phyloP scores from a whole-genome alignment of 345 rosid species.

The Excoecaria agallocha region DNA sequence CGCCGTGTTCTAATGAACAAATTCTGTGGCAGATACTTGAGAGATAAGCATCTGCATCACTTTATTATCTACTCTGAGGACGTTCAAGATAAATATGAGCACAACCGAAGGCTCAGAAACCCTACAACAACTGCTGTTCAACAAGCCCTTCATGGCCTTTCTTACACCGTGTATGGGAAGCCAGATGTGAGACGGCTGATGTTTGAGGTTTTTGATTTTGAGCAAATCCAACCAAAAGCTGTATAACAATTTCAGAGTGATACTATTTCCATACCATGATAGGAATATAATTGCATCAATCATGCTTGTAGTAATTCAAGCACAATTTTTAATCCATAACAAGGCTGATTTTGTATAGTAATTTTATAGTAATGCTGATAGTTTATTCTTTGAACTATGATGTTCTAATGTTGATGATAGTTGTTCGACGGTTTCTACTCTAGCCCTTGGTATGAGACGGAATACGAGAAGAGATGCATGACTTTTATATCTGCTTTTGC shows the following conservation, averaged over 20 bases:
- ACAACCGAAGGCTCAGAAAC: conserved; percentile 73
- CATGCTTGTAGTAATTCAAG: background rate
- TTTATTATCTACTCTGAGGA: conserved; percentile 58
- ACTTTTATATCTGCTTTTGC: too few species aligned
- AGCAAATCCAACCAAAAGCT: conserved; percentile 84
- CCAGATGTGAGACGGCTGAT: conserved; percentile 87
- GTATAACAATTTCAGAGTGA: conserved; percentile 31
- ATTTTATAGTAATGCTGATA: background rate
- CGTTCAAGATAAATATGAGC: conserved; percentile 73
- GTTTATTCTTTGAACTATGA: background rate
- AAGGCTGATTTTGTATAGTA: background rate
- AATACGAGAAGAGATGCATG: too few species aligned
- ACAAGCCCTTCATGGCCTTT: conserved; percentile 88
- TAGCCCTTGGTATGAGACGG: too few species aligned
- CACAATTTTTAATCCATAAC: background rate
- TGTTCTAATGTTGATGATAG: background rate
- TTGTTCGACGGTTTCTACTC: background rate
- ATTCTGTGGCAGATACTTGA: conserved; percentile 76
- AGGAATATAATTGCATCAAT: background rate
- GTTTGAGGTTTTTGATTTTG: conserved; percentile 95
- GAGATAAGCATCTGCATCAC: conserved; percentile 75
- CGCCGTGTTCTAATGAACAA: conserved; percentile 88
- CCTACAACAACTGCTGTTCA: conserved; percentile 83
- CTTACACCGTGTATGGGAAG: conserved; percentile 78
- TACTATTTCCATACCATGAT: background rate